Evolutionary conservation across 2,329 filamentous ascomycete species (phyloP).

Genomic region (Furcasterigmium furcatum): DNA sequence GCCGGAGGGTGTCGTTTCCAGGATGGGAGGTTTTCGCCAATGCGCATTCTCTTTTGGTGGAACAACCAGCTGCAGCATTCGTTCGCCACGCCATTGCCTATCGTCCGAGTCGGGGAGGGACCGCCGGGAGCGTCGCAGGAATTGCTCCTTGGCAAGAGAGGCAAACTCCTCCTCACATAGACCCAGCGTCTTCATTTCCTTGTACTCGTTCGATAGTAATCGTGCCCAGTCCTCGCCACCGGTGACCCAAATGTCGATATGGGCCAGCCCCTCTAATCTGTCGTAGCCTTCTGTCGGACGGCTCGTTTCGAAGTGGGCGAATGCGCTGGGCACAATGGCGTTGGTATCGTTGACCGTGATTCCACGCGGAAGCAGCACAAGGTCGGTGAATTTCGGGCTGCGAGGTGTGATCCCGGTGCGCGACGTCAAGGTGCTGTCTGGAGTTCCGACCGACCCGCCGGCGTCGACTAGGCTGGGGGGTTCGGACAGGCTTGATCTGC

Average conservation of each 20-base stretch:
- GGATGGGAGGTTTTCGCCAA: conserved; percentile 5
- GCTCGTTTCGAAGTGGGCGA: conserved; percentile 5
- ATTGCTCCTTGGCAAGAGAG: conserved; percentile 3
- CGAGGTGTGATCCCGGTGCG: conserved; percentile 3
- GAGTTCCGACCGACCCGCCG: background rate
- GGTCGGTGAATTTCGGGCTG: conserved; percentile 4
- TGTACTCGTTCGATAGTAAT: conserved; percentile 5
- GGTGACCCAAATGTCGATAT: conserved; percentile 3
- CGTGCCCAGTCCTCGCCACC: background rate
- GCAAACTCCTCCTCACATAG: conserved; percentile 7
- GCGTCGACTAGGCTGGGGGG: conserved; percentile 2
- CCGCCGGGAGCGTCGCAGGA: conserved; percentile 1
- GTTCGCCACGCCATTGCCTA: conserved; percentile 6
- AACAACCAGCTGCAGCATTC: conserved; percentile 7
- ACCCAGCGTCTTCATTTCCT: conserved; percentile 5
- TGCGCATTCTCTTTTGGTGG: conserved; percentile 7
- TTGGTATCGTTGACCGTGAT: conserved; percentile 5
- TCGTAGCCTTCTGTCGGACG: conserved; percentile 2
- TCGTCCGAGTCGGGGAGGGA: conserved; percentile 3
- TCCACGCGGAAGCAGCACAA: conserved; percentile 2
- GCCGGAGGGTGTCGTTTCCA: background rate
- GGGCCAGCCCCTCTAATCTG: conserved; percentile 1
- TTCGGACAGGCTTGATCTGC: conserved; percentile 1
- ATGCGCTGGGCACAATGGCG: conserved; percentile 4
- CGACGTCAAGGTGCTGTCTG: conserved; percentile 3